Percentiles rank a stretch among this genome's conserved stretches.
Conservation (phyloP, 768 basidiomycete species). For the Podaxis carcinomalis region DNA sequence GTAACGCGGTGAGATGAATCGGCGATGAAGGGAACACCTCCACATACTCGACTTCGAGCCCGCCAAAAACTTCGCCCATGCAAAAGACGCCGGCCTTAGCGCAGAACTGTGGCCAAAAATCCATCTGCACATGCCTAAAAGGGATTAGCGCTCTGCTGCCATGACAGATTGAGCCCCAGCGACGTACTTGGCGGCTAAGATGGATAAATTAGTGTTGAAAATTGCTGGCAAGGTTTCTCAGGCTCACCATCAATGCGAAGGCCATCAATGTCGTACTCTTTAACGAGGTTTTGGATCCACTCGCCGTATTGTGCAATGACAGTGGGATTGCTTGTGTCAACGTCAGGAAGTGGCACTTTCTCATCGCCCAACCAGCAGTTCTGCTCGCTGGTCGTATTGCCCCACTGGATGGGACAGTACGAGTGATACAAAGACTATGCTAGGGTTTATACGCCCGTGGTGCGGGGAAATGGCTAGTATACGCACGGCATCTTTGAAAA, state of each 20-base stretch:
- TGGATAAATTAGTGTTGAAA: constrained; percentile 28
- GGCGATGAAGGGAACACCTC: too few species aligned
- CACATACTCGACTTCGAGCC: constrained; percentile 45
- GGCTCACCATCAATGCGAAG: constrained; percentile 71
- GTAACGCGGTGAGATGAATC: background rate
- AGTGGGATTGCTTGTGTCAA: constrained; percentile 67
- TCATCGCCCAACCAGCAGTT: constrained; percentile 82
- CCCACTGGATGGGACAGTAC: constrained; percentile 72
- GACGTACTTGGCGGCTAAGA: constrained; percentile 40
- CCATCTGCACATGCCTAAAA: constrained; percentile 60
- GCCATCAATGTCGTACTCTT: constrained; percentile 77
- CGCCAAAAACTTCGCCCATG: constrained; percentile 76
- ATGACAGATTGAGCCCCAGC: background rate
- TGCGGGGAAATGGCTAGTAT: background rate
- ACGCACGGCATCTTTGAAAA: constrained; percentile 61
- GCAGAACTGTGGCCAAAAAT: constrained; percentile 78
- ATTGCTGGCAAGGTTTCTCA: background rate
- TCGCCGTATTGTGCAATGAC: constrained; percentile 59
- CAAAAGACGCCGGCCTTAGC: constrained; percentile 78
- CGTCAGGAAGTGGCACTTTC: constrained; percentile 69
- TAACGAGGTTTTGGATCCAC: constrained; percentile 68
- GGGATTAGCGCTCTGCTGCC: constrained; percentile 1
- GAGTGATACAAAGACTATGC: constrained; percentile 66
- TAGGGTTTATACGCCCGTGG: constrained; percentile 4
- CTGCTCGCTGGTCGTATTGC: constrained; percentile 66